Conservation (phyloP, 257 asterid genomes). For the Voacanga thouarsii region DNA sequence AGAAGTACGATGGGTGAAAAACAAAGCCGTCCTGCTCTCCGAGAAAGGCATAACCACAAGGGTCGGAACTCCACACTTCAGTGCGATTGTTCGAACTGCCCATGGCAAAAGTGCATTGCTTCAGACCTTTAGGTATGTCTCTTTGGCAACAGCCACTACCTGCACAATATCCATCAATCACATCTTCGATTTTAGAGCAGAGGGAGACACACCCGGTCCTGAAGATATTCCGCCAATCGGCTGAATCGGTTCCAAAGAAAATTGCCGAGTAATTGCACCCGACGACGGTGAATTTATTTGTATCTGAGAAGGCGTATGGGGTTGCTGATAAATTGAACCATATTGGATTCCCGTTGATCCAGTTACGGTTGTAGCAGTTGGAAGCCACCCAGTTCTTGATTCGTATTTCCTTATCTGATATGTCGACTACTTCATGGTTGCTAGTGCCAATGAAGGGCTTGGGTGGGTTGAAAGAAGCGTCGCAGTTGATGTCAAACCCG, state of each 20-base stretch:
- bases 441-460: conserved; percentile 10
- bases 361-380: conserved; percentile 16
- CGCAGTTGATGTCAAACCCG: conserved; percentile 15
- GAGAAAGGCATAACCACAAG: conserved; percentile 50
- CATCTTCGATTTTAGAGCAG: conserved; percentile 25
- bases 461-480: conserved; percentile 11
- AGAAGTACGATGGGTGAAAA: conserved; percentile 31
- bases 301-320: conserved; percentile 32
- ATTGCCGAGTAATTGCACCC: conserved; percentile 50
- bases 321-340: background rate
- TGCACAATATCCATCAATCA: conserved; percentile 39
- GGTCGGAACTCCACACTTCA: conserved; percentile 22
- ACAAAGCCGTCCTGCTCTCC: conserved; percentile 39
- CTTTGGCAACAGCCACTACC: conserved; percentile 65
- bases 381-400: conserved; percentile 14
- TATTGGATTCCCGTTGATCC: no score
- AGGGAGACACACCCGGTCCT: conserved; percentile 34
- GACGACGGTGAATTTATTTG: conserved; percentile 33
- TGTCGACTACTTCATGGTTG: conserved; percentile 11
- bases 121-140: conserved; percentile 45
- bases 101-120: conserved; percentile 9
- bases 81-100: conserved; percentile 5
- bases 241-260: background rate
- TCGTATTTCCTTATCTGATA: conserved; percentile 8
- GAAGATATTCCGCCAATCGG: conserved; percentile 29